Evolutionary conservation across 352 stramenopile genomes (phyloP).

Genomic region (Hyaloperonospora arabidopsidis): DNA sequence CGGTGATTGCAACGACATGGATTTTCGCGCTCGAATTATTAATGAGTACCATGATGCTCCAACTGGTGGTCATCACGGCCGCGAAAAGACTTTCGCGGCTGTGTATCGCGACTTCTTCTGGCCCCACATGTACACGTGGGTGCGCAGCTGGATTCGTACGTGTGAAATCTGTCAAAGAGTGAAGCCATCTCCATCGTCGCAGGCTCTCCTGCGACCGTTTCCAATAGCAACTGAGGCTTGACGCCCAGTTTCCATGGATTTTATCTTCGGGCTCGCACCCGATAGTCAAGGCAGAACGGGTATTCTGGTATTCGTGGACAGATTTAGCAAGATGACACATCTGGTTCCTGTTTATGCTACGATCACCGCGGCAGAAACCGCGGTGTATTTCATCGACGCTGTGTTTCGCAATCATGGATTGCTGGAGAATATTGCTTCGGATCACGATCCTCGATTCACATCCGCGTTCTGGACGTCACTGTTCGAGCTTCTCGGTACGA

Average conservation of each 20-base stretch:
- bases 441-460: constrained; percentile 2
- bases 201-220: too few species aligned
- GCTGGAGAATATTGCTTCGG: not conserved
- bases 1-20: too few species aligned
- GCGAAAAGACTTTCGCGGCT: too few species aligned
- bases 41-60: too few species aligned
- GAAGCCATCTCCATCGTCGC: too few species aligned
- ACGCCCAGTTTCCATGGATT: constrained; percentile 3
- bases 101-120: too few species aligned
- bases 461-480: not conserved
- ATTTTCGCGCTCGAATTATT: too few species aligned
- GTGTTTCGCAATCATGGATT: not conserved
- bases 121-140: too few species aligned
- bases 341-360: not conserved
- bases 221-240: not conserved
- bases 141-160: too few species aligned
- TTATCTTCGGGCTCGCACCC: constrained; percentile 1
- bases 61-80: too few species aligned
- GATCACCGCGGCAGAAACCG: not conserved
- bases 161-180: too few species aligned
- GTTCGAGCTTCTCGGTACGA: not conserved
- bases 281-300: not conserved
- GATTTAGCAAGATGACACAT: constrained; percentile 4
- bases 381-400: not conserved
- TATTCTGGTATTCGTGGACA: not conserved